Evolutionary conservation across 768 basidiomycete species (phyloP), one percentile per base, ranked within the genome.

Genomic region (Amanita rubescens): DNA sequence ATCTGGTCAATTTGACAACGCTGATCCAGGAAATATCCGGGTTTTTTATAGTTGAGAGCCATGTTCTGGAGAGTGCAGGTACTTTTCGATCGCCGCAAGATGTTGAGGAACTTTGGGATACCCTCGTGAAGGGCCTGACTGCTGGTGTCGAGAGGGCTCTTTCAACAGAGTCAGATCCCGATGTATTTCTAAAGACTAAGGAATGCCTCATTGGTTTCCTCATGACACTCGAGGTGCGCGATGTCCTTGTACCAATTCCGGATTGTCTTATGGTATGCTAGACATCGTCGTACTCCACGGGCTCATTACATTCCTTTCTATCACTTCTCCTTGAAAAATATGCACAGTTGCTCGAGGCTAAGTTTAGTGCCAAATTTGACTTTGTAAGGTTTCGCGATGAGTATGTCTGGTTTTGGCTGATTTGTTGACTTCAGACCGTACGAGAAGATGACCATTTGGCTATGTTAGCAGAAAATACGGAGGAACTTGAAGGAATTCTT

Each of bases 91-190:
- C 88, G 14, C 79, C 86, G 59, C 78, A 84, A 42, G 93, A 98
- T 58, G 86, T 98, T 2, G 94, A 98, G 59, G 93, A 94, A 53
- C 79, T 99, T 9, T 98, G 95, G 95, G 90, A 95, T 57, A 82
- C 82, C 11, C 80, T 97, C 53, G 80, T 94, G 49, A 67, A 75
- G 11, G 80, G 87, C 24, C 75, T 98, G 10, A 82, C 86, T 2
- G 76, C 77, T 24, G 83, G 83, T 1, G 83, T 98, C 17, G 82
- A 87, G 32, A 71, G 73, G n/a, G 81, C 87, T 1, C 71, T 98
- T 49, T 75, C 75, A 49, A 77, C 72, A 9, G 90, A 93, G 64
- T 81, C 74, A 39, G 88, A 94, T 59, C 84, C 88, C 0, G 92
- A 94, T 49, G 76, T 79, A 12, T 95, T 90, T 62, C 68, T 96